Conservation (phyloP, 257 asterid species). For the Linderniella brevidens region DNA sequence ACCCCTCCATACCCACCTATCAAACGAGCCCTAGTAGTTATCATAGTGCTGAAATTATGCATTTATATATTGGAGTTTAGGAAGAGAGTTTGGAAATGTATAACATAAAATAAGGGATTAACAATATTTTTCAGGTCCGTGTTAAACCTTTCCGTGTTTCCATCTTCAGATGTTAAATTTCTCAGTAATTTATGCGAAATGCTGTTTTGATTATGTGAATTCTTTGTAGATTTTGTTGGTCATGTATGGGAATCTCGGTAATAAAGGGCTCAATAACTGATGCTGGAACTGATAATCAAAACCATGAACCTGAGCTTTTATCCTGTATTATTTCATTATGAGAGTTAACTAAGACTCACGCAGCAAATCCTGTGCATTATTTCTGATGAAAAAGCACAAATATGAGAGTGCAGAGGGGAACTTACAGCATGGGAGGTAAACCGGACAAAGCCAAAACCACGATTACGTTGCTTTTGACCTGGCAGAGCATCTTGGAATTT, state of each 20-base stretch:
- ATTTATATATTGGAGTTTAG: too few species aligned
- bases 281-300: constrained; percentile 70
- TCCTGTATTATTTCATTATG: constrained; percentile 65
- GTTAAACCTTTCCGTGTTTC: too few species aligned
- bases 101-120: too few species aligned
- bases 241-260: constrained; percentile 14
- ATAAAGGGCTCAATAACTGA: constrained; percentile 31
- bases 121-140: too few species aligned
- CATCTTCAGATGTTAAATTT: not conserved
- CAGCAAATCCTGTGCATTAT: constrained; percentile 10
- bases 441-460: constrained; percentile 85
- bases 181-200: constrained; percentile 6
- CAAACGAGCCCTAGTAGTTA: too few species aligned
- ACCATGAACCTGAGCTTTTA: constrained; percentile 79
- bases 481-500: constrained; percentile 31
- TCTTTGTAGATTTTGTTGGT: constrained; percentile 10
- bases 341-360: constrained; percentile 29
- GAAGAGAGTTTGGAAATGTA: too few species aligned
- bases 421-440: constrained; percentile 81
- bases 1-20: too few species aligned
- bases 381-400: constrained; percentile 9
- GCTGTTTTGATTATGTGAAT: constrained; percentile 10
- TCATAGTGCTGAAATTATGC: too few species aligned
- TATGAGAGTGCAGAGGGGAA: constrained; percentile 13
- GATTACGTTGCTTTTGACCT: constrained; percentile 51